Evolutionary conservation across 2,329 filamentous ascomycete genomes (phyloP), one percentile per base, ranked within the genome.

Genomic region (Fusarium temperatum): DNA sequence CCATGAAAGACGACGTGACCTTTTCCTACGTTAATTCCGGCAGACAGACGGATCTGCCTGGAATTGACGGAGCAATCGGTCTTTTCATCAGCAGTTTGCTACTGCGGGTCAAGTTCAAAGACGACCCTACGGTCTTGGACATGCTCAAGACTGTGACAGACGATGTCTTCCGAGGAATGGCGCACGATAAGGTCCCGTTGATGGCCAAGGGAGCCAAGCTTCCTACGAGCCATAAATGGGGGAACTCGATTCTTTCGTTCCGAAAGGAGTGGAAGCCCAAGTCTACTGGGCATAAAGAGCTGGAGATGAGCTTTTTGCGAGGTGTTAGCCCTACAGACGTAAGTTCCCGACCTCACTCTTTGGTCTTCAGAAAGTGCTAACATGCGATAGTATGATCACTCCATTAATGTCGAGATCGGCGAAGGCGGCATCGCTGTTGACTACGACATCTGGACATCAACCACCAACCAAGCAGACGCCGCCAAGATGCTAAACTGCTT

Each of bases 401-500:
- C 56, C 0, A 48, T 59, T 1, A 59, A 59, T 12, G 56, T 59
- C 0, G 56, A 59, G 32, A 59, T 59, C 7, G 56, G 56, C 6
- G 56, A 59, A 20, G 20, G 8, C 1, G 42, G 42, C 1, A 51
- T 59, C 9, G 56, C 56, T 5, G 56, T 59, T 28, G 56, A 59
- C 24, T 59, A 59, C 32, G 56, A 59, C 6, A 59, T 59, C 15
- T 59, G 56, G 56, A 51, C 56, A 15, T 59, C 56, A 28, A 59
- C 42, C 0, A 59, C 42, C 8, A 24, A 14, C 32, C 42, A 38
- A n/a, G 56, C 42, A 50, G 56, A 59, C 12, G 56, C 56, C 3
- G 32, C 44, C 12, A 59, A 51, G 42, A 59, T 59, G 56, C 42
- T 59, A 13, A 51, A 36, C 32, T 59, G 56, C 24, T 59, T 59